Evolutionary conservation across 805 yeast species (phyloP), one percentile per base, ranked within the genome.

Genomic region (Wickerhamiella lipophila): DNA sequence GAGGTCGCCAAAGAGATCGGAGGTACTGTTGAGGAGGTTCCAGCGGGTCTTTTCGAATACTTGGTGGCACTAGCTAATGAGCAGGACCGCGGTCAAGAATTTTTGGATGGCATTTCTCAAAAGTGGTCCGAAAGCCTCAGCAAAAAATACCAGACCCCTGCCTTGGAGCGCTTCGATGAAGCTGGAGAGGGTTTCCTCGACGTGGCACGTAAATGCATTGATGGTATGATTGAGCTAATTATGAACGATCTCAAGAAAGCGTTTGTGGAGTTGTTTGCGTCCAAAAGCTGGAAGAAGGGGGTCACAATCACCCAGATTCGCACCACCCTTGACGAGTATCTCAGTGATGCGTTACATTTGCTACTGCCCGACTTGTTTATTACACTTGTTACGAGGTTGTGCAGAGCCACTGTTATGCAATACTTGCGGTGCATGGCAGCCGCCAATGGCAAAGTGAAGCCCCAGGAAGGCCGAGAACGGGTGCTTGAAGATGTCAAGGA

Each of bases 31-130:
- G 62, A 68, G 52, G 62, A 68, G 51, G 70, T 80, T 3, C 76
- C 81, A n/a, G 78, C 83, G 21, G 96, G 95, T 1, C 67, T 86
- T 26, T 70, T 81, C 35, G 95, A 86, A 58, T 86, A 86, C 64
- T 65, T 83, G 47, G 75, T 83, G 13, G 95, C 95, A 0, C 71
- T 84, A 15, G 89, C 88, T 2, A 86, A 86, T 64, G 92, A 88
- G 56, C 94, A 83, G 64, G 76, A 79, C 68, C 71, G 78, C 53
- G 80, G 80, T 13, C 81, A 83, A 2, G 81, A 77, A 56, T 76
- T 76, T 53, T 67, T 80, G 2, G 92, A 83, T 53, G 81, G 83
- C 21, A 78, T 83, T 50, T 73, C 81, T 5, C 76, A 76, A 44
- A 73, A 81, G 51, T 73, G 81, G 56, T 75, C 77, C 19, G 77